phyloP scores from a whole-genome alignment of 176 grass and related monocot genomes.

The Zoysia japonica region DNA sequence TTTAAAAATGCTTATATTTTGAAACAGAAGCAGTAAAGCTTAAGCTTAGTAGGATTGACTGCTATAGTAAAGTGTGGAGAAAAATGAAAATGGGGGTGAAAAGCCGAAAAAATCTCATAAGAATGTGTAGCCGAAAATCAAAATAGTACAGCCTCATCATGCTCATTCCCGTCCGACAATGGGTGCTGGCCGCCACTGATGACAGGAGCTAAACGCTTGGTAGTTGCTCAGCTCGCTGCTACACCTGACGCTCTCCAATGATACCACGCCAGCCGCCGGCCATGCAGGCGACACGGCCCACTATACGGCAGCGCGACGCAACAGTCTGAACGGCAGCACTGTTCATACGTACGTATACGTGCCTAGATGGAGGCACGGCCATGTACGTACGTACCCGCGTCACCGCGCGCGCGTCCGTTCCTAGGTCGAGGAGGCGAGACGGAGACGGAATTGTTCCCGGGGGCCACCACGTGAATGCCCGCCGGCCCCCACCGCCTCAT shows the following conservation, averaged over 20 bases:
- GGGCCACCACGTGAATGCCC: conserved; percentile 80
- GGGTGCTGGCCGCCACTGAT: not conserved
- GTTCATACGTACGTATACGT: not conserved
- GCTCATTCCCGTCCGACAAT: conserved; percentile 11
- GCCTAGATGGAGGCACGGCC: too few relatives aligned
- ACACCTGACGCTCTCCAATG: not conserved
- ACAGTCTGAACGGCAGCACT: not conserved
- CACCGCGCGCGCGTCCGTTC: too few relatives aligned
- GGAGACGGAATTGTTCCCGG: conserved; percentile 39
- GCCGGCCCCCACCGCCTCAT: conserved; percentile 35
- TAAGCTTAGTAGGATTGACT: too few relatives aligned
- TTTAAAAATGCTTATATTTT: too few relatives aligned
- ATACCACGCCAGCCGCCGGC: not conserved
- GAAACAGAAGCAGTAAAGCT: too few relatives aligned
- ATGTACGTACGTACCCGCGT: not conserved
- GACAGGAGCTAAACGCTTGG: not conserved
- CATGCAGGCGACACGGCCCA: not conserved
- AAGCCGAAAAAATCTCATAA: not conserved
- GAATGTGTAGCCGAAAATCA: not conserved
- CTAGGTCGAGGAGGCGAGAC: not conserved
- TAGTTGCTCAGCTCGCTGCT: not conserved
- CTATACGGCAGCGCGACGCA: not conserved
- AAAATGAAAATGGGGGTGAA: not conserved
- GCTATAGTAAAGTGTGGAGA: not conserved
- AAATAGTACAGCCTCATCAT: conserved; percentile 2